These are phyloP conservation scores for Teratosphaeria nubilosa DNA, from an alignment of 2,329 filamentous ascomycete genomes.

Conservation along the genomic window DNA sequence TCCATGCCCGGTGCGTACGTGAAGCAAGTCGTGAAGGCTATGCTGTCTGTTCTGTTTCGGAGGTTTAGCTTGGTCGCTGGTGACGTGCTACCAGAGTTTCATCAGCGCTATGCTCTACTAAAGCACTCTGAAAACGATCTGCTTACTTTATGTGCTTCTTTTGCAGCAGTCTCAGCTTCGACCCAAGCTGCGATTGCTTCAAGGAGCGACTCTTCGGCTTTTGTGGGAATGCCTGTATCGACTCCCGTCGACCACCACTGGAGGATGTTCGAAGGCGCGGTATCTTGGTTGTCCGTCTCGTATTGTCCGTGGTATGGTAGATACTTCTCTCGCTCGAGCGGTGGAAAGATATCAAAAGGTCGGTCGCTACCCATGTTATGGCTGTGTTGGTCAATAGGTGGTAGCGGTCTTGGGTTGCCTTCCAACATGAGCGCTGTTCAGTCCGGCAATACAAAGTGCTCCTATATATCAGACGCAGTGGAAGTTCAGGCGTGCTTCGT, in stretches of 20 bases:
- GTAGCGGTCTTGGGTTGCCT: background rate
- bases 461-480: background rate
- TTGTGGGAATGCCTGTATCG: background rate
- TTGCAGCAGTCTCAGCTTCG: background rate
- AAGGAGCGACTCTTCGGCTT: background rate
- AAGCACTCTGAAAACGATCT: background rate
- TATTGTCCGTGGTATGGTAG: background rate
- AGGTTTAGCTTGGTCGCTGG: background rate
- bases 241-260: background rate
- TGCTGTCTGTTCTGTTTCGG: background rate
- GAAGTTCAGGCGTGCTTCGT: background rate
- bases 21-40: background rate
- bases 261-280: background rate
- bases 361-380: background rate
- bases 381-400: background rate
- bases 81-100: background rate
- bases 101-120: background rate
- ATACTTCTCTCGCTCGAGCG: background rate
- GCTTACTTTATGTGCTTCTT: background rate
- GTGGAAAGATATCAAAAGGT: background rate
- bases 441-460: background rate
- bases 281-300: background rate
- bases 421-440: background rate
- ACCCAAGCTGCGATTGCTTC: background rate
- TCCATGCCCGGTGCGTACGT: background rate